Conservation (phyloP, 495 filamentous ascomycete species). For the Pseudevernia furfuracea region DNA sequence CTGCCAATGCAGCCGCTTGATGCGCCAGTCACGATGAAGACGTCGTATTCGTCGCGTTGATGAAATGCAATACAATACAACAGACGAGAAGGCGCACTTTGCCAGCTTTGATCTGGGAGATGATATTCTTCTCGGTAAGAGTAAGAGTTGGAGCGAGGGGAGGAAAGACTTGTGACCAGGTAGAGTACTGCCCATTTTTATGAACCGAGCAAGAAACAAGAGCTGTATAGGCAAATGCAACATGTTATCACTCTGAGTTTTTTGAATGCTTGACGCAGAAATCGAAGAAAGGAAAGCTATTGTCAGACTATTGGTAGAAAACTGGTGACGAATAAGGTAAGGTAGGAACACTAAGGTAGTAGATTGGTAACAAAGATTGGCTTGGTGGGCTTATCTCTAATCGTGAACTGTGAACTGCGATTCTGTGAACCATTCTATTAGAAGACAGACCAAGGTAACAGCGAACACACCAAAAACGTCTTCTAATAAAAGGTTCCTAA, state of each 20-base stretch:
- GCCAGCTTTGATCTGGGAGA: slow-evolving; percentile 13
- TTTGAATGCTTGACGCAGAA: not conserved
- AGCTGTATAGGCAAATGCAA: not conserved
- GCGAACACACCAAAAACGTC: too few species aligned
- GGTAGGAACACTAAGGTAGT: too few species aligned
- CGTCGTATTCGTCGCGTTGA: slow-evolving; percentile 14
- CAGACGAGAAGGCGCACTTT: not conserved
- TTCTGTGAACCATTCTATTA: too few species aligned
- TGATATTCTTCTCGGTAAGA: slow-evolving; percentile 11
- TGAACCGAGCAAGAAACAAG: not conserved
- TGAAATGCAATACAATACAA: not conserved
- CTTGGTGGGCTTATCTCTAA: too few species aligned
- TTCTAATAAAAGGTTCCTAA: too few species aligned
- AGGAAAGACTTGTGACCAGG: not conserved
- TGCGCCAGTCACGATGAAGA: slow-evolving; percentile 44
- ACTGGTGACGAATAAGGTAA: not conserved
- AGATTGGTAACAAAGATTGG: too few species aligned
- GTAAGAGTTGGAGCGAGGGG: slow-evolving; percentile 3
- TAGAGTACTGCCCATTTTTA: slow-evolving; percentile 1
- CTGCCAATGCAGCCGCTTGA: slow-evolving; percentile 43
- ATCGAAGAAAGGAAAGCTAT: not conserved
- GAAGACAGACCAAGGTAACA: too few species aligned
- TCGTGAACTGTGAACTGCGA: too few species aligned
- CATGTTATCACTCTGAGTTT: not conserved
- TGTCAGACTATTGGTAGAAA: not conserved